Evolutionary conservation across 306 rosid genomes (phyloP), one percentile per base, ranked within the genome.

Genomic region (Vachellia pachyceras): DNA sequence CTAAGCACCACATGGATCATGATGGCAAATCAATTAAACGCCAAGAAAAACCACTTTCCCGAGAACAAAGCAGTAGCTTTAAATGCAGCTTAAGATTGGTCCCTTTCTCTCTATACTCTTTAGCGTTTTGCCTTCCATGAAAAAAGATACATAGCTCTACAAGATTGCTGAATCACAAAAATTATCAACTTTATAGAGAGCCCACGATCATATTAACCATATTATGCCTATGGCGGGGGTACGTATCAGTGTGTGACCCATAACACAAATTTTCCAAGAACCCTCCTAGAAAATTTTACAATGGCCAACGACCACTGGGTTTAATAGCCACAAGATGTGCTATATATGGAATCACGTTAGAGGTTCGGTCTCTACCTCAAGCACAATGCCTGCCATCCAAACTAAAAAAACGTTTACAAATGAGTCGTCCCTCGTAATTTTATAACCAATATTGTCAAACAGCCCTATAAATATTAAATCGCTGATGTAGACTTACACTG

Each of bases 1-100:
- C n/a, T n/a, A n/a, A n/a, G n/a, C 33, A 46, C 66, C 73, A 80
- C 90, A 81, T 63, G 87, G 80, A 83, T 81, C 72, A 78, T 84
- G 79, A 78, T 65, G 84, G 46, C 66, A 63, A 77, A 84, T 47
- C 74, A 61, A 78, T 33, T 76, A 25, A 18, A 73, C 35, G 81
- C 69, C 69, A 55, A 57, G 37, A 73, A 82, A 29, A 79, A 61
- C 64, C 85, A 81, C 60, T 75, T 80, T 78, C 82, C 82, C 80
- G 40, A 77, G 82, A 86, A 77, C 77, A 55, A 66, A 66, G 37
- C 23, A 17, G 69, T 46, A 37, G 71, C 46, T 17, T 66, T 17
- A 66, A 66, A 37, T 37, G 46, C 71, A 66, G 46, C 46, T 3
- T 7, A 66, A 37, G 23, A 66, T 18, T 37, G 71, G 71, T 66